These are phyloP conservation scores for Talaromyces funiculosus DNA, from an alignment of 2,329 filamentous ascomycete species.

Conservation along the genomic window DNA sequence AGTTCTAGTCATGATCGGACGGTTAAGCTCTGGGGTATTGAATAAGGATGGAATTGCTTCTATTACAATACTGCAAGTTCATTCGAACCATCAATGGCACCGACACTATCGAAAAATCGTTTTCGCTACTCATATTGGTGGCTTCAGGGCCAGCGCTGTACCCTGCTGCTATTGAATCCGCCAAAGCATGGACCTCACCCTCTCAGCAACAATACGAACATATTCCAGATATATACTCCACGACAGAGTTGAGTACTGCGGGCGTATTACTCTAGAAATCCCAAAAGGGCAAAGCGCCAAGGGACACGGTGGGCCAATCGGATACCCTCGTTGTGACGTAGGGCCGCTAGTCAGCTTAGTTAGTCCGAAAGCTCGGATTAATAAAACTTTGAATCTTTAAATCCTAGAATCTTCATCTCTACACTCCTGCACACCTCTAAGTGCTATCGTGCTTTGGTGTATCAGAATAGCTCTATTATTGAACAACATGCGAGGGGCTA, in stretches of 20 bases:
- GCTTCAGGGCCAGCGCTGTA: no score
- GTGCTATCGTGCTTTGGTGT: not conserved
- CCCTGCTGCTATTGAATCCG: not conserved
- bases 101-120: not conserved
- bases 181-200: not conserved
- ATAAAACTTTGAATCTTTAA: slow-evolving; percentile 1
- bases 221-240: not conserved
- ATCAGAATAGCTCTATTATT: no score
- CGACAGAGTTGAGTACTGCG: not conserved
- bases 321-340: slow-evolving; percentile 3
- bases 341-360: not conserved
- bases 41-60: slow-evolving; percentile 32
- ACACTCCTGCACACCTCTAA: not conserved
- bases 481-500: slow-evolving; percentile 1
- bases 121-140: no score
- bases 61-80: not conserved
- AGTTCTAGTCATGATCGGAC: slow-evolving; percentile 92
- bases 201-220: not conserved
- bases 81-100: not conserved
- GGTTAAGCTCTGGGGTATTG: slow-evolving; percentile 91
- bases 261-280: not conserved
- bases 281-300: not conserved
- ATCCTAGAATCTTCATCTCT: not conserved
- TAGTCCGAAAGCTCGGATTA: not conserved
- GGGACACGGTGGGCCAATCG: not conserved